These are phyloP conservation scores for Alternaria brassicicola DNA, from an alignment of 2,329 filamentous ascomycete species.

Conservation along the genomic window DNA sequence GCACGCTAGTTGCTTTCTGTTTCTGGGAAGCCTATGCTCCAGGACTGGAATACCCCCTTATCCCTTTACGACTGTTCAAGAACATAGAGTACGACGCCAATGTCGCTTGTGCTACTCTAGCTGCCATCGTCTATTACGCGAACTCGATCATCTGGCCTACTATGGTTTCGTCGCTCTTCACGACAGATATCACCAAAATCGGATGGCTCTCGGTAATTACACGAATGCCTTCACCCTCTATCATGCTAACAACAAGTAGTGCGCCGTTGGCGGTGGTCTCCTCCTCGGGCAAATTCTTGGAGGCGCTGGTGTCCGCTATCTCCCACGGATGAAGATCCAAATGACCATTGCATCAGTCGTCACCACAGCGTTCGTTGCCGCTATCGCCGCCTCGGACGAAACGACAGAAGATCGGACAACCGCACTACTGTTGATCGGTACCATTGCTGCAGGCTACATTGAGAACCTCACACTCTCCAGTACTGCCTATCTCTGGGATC, in stretches of 20 bases:
- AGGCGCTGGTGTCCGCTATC: conserved; percentile 36
- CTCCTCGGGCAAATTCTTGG: conserved; percentile 41
- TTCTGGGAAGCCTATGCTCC: conserved; percentile 37
- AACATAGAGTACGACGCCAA: conserved; percentile 44
- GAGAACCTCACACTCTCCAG: conserved; percentile 39
- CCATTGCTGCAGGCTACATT: conserved; percentile 38
- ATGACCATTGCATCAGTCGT: conserved; percentile 37
- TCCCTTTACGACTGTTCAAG: conserved; percentile 47
- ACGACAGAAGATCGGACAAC: conserved; percentile 28
- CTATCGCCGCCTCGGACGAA: conserved; percentile 27
- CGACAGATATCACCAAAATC: conserved; percentile 33
- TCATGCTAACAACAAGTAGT: conserved; percentile 23
- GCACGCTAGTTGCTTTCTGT: conserved; percentile 41
- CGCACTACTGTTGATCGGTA: conserved; percentile 32
- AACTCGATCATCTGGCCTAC: conserved; percentile 43
- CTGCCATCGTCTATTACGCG: conserved; percentile 45
- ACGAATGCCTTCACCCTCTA: not conserved
- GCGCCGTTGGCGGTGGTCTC: conserved; percentile 42
- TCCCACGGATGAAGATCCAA: conserved; percentile 42
- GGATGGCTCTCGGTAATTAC: conserved; percentile 41
- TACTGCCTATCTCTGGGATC: conserved; percentile 39
- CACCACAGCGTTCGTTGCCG: conserved; percentile 36
- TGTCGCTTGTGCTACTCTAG: conserved; percentile 41
- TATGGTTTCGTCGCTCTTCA: conserved; percentile 38
- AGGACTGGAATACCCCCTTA: conserved; percentile 43